Base-by-base conservation (phyloP, 345 rosid species). In the Litchi chinensis region DNA sequence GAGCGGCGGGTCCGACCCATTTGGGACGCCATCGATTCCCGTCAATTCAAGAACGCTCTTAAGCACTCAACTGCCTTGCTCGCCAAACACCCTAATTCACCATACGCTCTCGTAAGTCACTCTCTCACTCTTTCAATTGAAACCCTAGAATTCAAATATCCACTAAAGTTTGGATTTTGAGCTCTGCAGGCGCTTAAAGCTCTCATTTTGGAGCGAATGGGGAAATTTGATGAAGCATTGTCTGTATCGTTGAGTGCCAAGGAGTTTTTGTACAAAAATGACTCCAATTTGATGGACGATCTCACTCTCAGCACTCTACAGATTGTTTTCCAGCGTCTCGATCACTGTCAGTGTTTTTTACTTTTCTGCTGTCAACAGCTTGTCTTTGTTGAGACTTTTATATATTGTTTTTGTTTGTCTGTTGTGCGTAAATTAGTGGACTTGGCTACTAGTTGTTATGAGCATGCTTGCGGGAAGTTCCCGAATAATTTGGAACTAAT, bases 21-120 rank as follows among this genome's bases (percentile, higher is more conserved):
- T 60, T 93, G 98, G 98, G 99, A 96, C 79, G 98, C 99, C 39
- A 88, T 96, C 73, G 98, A 96, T 83, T 93, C 99, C 46, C 98
- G 99, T 10, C 99, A 96, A 85, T 96, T 88, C 84, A 96, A 94
- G 84, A 94, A 85, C 66, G 99, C 98, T 78, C 98, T 96, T 80
- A 96, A 93, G 86, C 92, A 74, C 52, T 87, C 92, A 65, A 46
- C 93, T 77, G 8, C 98, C 10, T 91, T 94, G 50, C 98, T 96
- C 68, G 79, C 97, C 11, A 96, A 96, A 84, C 82, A 83, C 66
- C 97, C 98, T 18, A 91, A 91, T 79, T 94, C 98, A 13, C 97
- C 99, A 74, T 95, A 93, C 80, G 97, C 93, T 76, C 91, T 91
- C 26, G 99, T 95, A 84, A 86, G 93, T 48, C 9, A 18, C 69